Evolutionary conservation across 352 stramenopile genomes (phyloP), one percentile per base, ranked within the genome.

Genomic region (Phytophthora colocasiae): DNA sequence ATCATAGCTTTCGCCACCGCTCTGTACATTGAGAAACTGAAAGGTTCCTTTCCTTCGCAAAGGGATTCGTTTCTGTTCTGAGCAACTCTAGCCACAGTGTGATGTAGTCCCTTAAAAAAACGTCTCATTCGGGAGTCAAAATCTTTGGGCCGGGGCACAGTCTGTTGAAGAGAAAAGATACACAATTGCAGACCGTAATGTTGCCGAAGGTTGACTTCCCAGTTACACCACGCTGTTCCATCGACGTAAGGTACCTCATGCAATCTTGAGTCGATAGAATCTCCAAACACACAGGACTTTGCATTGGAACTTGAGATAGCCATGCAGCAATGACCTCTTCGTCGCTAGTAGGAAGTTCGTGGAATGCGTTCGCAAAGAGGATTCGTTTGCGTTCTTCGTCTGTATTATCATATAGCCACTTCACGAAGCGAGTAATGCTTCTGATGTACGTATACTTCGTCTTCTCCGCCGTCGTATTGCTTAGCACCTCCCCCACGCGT

Each of bases 131-230:
- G 48, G 10, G 31, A 44, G 34, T 56, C 31, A 5, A 56, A 56
- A 6, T 51, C 45, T 5, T 2, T n/a, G n/a, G 6, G 52, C 40
- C 14, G 27, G 39, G 9, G 39, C 15, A 6, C 1, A 2, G 8
- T 32, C 52, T 10, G 52, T 59, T 1, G 52, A 6, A 9, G 7
- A 26, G 27, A 44, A 51, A 3, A 59, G n/a, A 14, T 51, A 59
- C 12, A 44, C 26, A 3, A 59, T 31, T 4, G 52, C 40, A 7
- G 52, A 51, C 10, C 52, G 26, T 7, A 59, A n/a, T 27, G 9
- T 51, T 59, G 15, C 40, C 40, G 6, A 51, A 51, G 3, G 52
- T 51, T 5, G 49, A 57, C 36, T 47, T 57, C 4, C 34, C 49
- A 1, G 49, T 49, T 17, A 59, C 26, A 11, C 39, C n/a, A 10